Evolutionary conservation across 2,329 filamentous ascomycete genomes (phyloP).

Genomic region (Oidium heveae): DNA sequence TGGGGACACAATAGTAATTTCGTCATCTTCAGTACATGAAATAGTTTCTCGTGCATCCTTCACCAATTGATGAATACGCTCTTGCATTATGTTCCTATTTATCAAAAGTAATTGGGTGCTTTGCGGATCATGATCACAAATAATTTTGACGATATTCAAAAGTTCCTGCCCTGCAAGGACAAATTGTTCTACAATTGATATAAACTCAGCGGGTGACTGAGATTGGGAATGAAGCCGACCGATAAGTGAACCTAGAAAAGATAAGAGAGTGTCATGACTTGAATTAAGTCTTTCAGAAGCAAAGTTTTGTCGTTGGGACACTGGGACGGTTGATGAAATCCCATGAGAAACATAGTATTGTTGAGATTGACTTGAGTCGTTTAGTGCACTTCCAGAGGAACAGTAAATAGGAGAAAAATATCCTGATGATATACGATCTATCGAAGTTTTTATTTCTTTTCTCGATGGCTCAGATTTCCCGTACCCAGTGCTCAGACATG

Average conservation of each 20-base stretch:
- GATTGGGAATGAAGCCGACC: constrained; percentile 74
- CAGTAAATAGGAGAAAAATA: constrained; percentile 7
- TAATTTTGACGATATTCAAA: constrained; percentile 53
- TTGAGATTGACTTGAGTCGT: constrained; percentile 8
- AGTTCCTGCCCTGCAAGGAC: constrained; percentile 60
- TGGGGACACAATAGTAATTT: constrained; percentile 53
- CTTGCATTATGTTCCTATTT: constrained; percentile 52
- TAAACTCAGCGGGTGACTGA: constrained; percentile 65
- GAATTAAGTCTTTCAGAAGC: constrained; percentile 61
- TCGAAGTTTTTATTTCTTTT: constrained; percentile 12
- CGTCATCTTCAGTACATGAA: constrained; percentile 36
- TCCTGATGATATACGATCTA: constrained; percentile 9
- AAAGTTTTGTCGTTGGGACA: constrained; percentile 40
- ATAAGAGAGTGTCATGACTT: constrained; percentile 71
- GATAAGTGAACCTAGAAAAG: constrained; percentile 79
- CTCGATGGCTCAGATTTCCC: constrained; percentile 8
- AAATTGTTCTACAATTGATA: constrained; percentile 59
- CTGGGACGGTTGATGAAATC: constrained; percentile 44
- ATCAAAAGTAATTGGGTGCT: constrained; percentile 40
- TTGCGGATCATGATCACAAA: constrained; percentile 52
- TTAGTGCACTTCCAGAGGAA: constrained; percentile 9
- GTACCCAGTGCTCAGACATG: constrained; percentile 11
- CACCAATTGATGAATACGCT: constrained; percentile 56
- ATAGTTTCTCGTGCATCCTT: constrained; percentile 61
- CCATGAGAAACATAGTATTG: constrained; percentile 30